These are phyloP conservation scores for Stevia rebaudiana DNA, from an alignment of 140 eudicot species.

Conservation along the genomic window DNA sequence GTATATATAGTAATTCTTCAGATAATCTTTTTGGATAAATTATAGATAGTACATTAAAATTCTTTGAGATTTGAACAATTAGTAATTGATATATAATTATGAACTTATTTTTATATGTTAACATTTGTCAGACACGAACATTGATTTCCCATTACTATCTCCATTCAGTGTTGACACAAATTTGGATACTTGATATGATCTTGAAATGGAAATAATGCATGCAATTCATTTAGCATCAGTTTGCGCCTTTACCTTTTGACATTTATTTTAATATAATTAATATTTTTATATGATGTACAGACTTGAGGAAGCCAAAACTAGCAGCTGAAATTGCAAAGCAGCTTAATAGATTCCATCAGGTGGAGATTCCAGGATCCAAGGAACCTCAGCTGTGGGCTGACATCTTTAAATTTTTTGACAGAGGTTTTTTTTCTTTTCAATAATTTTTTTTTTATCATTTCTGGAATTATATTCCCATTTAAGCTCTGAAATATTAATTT, in stretches of 20 bases:
- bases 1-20: background rate
- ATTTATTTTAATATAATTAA: conserved; percentile 2
- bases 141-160: conserved; percentile 1
- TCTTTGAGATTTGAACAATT: conserved; percentile 1
- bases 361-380: conserved; percentile 82
- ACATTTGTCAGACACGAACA: background rate
- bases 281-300: conserved; percentile 34
- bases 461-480: background rate
- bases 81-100: background rate
- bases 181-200: conserved; percentile 4
- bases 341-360: conserved; percentile 76
- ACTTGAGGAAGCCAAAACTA: conserved; percentile 74
- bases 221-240: background rate
- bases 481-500: conserved; percentile 16
- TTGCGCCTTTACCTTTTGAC: background rate
- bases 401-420: conserved; percentile 55
- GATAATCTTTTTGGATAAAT: background rate
- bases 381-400: conserved; percentile 93
- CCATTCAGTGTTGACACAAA: background rate
- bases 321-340: conserved; percentile 83
- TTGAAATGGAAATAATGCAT: background rate
- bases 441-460: background rate
- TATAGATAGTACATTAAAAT: background rate
- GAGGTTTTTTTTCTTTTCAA: conserved; percentile 43
- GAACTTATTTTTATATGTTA: background rate